These are phyloP conservation scores for Jaapia argillacea DNA, from an alignment of 768 basidiomycete genomes.

Conservation along the genomic window DNA sequence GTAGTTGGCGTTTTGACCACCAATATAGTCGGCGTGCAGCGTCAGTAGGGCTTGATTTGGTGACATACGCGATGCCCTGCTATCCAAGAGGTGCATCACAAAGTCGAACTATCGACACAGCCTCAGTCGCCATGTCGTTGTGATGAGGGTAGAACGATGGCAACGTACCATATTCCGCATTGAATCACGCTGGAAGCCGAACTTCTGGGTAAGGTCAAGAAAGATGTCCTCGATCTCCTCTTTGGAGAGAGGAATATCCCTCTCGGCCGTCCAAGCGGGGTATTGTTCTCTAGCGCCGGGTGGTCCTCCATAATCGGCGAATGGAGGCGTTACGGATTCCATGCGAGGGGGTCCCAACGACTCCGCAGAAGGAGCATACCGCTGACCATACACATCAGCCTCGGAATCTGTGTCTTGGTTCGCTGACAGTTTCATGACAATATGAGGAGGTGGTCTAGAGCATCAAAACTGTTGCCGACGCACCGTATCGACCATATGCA, in stretches of 20 bases:
- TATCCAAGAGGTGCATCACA: constrained; percentile 95
- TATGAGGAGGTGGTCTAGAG: too few species aligned
- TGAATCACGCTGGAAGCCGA: constrained; percentile 93
- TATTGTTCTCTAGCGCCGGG: constrained; percentile 71
- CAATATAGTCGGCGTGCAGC: constrained; percentile 97
- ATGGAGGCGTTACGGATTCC: constrained; percentile 68
- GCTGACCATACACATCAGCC: constrained; percentile 58
- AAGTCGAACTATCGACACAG: constrained; percentile 70
- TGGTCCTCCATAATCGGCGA: constrained; percentile 48
- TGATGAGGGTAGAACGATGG: background rate
- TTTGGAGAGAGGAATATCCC: constrained; percentile 93
- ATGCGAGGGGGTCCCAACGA: constrained; percentile 55
- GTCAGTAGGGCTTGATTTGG: constrained; percentile 93
- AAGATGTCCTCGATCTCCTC: constrained; percentile 99
- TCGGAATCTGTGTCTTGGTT: constrained; percentile 83
- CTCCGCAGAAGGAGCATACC: constrained; percentile 66
- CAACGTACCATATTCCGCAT: constrained; percentile 85
- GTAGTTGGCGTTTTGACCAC: constrained; percentile 97
- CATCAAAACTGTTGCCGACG: constrained; percentile 4
- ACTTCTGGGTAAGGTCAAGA: constrained; percentile 95
- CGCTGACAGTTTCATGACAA: too few species aligned
- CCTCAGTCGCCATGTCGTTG: background rate
- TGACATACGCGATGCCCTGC: constrained; percentile 93
- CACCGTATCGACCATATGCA: constrained; percentile 57
- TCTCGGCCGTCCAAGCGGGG: constrained; percentile 88